Evolutionary conservation across 257 asterid genomes (phyloP).

Genomic region (Nicotiana obtusifolia): DNA sequence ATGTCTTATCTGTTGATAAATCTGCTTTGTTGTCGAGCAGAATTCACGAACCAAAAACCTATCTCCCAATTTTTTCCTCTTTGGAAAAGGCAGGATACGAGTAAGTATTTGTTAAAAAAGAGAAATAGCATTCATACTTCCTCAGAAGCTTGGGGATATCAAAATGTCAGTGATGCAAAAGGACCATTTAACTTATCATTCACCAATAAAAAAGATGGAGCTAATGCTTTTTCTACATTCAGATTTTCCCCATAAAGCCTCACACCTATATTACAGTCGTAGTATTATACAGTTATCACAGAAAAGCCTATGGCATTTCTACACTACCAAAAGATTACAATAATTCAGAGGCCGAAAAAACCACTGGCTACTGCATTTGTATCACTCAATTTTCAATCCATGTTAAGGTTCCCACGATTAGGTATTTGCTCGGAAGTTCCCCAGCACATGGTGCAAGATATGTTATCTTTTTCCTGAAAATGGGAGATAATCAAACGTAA

Average conservation of each 20-base stretch:
- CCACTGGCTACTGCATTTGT: background rate
- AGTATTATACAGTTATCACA: background rate
- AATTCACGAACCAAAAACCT: background rate
- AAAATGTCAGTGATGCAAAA: background rate
- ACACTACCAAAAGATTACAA: background rate
- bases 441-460: slow-evolving; percentile 93
- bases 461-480: slow-evolving; percentile 69
- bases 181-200: background rate
- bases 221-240: background rate
- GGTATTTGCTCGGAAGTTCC: slow-evolving; percentile 73
- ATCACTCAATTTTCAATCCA: slow-evolving; percentile 64
- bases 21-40: background rate
- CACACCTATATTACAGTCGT: background rate
- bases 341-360: background rate
- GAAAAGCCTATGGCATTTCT: background rate
- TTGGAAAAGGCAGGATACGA: background rate
- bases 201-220: background rate
- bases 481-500: background rate
- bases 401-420: slow-evolving; percentile 78
- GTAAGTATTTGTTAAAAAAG: background rate
- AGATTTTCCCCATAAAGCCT: background rate
- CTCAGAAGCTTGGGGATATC: background rate
- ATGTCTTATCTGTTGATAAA: too few relatives aligned
- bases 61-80: background rate
- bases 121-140: background rate